These are phyloP conservation scores for Arbutus unedo DNA, from an alignment of 148 eudicot genomes.

Conservation along the genomic window DNA sequence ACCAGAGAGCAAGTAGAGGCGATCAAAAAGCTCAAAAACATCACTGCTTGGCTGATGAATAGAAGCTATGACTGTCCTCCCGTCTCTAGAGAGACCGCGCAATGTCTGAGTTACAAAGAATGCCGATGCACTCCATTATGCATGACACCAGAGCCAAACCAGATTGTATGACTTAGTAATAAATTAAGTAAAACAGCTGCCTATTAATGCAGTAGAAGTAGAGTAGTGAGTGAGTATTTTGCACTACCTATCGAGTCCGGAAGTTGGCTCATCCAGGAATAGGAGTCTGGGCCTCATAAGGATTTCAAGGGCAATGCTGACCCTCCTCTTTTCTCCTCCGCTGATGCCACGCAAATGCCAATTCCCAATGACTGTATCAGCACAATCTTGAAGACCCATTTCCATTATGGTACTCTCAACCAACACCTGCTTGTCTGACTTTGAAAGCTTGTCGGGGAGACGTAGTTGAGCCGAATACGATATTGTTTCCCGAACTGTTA, in stretches of 20 bases:
- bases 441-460: conserved; percentile 71
- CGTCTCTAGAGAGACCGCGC: conserved; percentile 80
- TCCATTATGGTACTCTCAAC: conserved; percentile 89
- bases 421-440: conserved; percentile 69
- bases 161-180: background rate
- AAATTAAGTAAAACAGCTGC: background rate
- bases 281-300: conserved; percentile 90
- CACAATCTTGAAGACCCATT: conserved; percentile 99
- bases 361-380: conserved; percentile 89
- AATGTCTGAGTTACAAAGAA: conserved; percentile 91
- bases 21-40: conserved; percentile 94
- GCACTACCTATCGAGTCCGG: conserved; percentile 86
- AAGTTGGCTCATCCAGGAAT: conserved; percentile 95
- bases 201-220: background rate
- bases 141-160: conserved; percentile 11
- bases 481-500: conserved; percentile 90
- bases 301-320: conserved; percentile 91
- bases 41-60: conserved; percentile 99
- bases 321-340: conserved; percentile 90
- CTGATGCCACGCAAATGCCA: conserved; percentile 98
- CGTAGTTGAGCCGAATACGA: conserved; percentile 80
- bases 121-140: conserved; percentile 69
- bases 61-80: conserved; percentile 92
- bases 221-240: background rate
- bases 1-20: conserved; percentile 86